These are phyloP conservation scores for barley (Hordeum vulgare) DNA, from an alignment of 176 grass and related monocot species.

Conservation along the genomic window DNA sequence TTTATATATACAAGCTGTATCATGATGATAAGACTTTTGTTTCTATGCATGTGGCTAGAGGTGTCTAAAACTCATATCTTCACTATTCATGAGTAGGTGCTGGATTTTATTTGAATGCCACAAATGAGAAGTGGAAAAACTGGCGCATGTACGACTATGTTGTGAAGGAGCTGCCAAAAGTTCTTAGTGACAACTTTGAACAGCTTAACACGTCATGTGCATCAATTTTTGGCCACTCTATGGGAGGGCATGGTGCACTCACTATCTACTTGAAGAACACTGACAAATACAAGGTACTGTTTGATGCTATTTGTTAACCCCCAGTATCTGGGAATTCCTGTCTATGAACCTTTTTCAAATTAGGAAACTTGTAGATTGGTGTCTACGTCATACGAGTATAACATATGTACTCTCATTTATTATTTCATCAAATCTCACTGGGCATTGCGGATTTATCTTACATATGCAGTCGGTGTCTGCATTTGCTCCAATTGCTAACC, in stretches of 20 bases:
- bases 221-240: slow-evolving; percentile 97
- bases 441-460: not conserved
- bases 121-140: slow-evolving; percentile 91
- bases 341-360: not conserved
- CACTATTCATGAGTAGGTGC: slow-evolving; percentile 51
- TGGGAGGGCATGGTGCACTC: slow-evolving; percentile 93
- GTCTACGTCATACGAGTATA: not conserved
- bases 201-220: slow-evolving; percentile 64
- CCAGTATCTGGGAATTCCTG: not conserved
- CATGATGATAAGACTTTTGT: not conserved
- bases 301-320: not conserved
- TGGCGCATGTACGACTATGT: slow-evolving; percentile 96
- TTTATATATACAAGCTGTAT: not conserved
- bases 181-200: slow-evolving; percentile 73
- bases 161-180: slow-evolving; percentile 80
- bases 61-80: not conserved
- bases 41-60: not conserved
- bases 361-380: not conserved
- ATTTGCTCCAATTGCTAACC: slow-evolving; percentile 80
- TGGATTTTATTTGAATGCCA: slow-evolving; percentile 95
- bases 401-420: not conserved
- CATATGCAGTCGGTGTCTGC: slow-evolving; percentile 82
- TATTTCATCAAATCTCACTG: not conserved
- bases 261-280: slow-evolving; percentile 89
- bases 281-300: slow-evolving; percentile 90